A percentile compares a stretch with the other conserved stretches of the same genome.
Conservation (phyloP, 495 filamentous ascomycete species). For the Aspergillus carlsbadensis region DNA sequence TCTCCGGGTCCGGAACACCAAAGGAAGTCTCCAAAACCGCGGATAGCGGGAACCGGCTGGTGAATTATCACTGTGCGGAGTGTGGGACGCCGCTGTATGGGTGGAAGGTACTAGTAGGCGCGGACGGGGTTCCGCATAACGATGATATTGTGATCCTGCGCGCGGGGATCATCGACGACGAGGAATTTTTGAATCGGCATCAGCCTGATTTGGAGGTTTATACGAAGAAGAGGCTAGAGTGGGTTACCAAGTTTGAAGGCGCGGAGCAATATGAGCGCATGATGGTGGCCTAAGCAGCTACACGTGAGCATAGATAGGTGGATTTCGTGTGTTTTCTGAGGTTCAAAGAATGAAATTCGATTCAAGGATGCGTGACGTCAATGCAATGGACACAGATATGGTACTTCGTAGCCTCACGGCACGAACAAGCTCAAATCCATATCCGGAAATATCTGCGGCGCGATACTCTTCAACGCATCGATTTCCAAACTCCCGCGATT, state of each 20-base stretch:
- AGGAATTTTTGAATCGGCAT: conserved; percentile 17
- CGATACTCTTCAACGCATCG: too few relatives aligned
- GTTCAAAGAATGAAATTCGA: too few relatives aligned
- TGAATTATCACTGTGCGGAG: conserved; percentile 39
- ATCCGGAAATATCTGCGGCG: too few relatives aligned
- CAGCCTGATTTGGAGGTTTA: conserved; percentile 34
- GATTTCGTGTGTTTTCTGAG: too few relatives aligned
- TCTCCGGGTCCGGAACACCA: conserved; percentile 26
- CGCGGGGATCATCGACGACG: conserved; percentile 37
- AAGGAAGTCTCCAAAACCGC: conserved; percentile 32
- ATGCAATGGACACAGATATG: too few relatives aligned
- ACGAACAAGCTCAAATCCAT: too few relatives aligned
- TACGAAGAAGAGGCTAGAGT: conserved; percentile 22
- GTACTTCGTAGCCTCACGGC: too few relatives aligned
- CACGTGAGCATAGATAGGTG: too few relatives aligned
- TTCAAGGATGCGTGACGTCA: too few relatives aligned
- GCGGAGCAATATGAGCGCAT: conserved; percentile 31
- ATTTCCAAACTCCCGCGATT: too few relatives aligned
- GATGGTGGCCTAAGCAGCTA: too few relatives aligned
- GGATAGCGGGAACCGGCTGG: conserved; percentile 35
- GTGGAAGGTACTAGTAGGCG: conserved; percentile 12
- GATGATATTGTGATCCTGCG: conserved; percentile 27
- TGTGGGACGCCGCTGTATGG: conserved; percentile 42
- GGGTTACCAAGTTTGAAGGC: conserved; percentile 29
- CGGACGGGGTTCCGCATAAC: conserved; percentile 13